Percentiles rank a stretch among this genome's conserved stretches.
phyloP scores from a whole-genome alignment of 768 basidiomycete species.

The Lactifluus subvellereus region DNA sequence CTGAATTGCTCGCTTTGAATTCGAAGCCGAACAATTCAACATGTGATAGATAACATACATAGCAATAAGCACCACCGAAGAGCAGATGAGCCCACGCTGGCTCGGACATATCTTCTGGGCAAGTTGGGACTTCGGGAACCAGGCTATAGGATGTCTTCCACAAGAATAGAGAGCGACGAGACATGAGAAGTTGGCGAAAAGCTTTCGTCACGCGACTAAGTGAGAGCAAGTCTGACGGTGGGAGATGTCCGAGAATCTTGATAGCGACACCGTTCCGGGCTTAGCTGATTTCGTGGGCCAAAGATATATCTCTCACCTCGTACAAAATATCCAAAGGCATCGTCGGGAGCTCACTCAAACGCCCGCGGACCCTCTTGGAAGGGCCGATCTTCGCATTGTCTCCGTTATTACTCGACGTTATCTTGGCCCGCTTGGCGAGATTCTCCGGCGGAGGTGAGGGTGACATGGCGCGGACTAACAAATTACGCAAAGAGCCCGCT shows the following conservation, averaged over 20 bases:
- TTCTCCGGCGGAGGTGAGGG: not conserved
- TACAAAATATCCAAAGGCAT: slow-evolving; percentile 30
- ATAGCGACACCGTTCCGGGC: not conserved
- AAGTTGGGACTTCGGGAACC: slow-evolving; percentile 6
- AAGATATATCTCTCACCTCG: slow-evolving; percentile 23
- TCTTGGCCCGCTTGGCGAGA: not conserved
- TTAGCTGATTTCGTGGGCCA: not conserved
- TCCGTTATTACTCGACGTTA: not conserved
- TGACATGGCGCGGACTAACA: not conserved
- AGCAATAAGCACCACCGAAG: slow-evolving; percentile 18
- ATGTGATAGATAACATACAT: slow-evolving; percentile 1
- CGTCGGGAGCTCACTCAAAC: slow-evolving; percentile 19
- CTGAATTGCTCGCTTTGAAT: not conserved
- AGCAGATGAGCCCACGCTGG: slow-evolving; percentile 19
- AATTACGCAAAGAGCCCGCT: not conserved
- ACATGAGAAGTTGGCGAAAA: slow-evolving; percentile 30
- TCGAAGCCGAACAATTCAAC: not conserved
- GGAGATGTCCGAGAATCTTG: slow-evolving; percentile 30
- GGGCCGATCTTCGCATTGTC: not conserved
- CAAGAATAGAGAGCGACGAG: slow-evolving; percentile 22
- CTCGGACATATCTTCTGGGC: slow-evolving; percentile 18
- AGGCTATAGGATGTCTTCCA: slow-evolving; percentile 26
- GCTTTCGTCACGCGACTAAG: slow-evolving; percentile 30
- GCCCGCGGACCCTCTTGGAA: slow-evolving; percentile 6
- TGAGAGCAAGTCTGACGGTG: slow-evolving; percentile 31